Evolutionary conservation across 2,329 filamentous ascomycete species (phyloP).

Genomic region (Claviceps lovelessii): DNA sequence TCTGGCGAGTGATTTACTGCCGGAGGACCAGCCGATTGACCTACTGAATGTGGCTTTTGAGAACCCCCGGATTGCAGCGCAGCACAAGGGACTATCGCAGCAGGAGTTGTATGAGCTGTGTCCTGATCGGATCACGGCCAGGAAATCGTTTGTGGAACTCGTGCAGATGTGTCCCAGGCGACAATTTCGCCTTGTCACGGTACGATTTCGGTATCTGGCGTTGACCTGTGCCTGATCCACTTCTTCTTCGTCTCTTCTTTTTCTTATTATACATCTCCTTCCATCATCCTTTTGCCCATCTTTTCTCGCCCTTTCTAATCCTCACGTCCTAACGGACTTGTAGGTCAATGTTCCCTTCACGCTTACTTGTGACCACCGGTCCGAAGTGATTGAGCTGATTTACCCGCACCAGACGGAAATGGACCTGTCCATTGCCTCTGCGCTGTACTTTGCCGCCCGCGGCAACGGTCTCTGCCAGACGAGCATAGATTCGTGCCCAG

Average conservation of each 20-base stretch:
- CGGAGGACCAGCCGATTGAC: slow-evolving; percentile 56
- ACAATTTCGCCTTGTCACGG: slow-evolving; percentile 68
- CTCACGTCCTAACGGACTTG: neutral
- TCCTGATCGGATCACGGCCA: slow-evolving; percentile 78
- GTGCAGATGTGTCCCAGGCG: slow-evolving; percentile 51
- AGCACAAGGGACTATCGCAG: slow-evolving; percentile 24
- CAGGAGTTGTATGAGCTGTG: slow-evolving; percentile 59
- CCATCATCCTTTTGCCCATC: too few species aligned
- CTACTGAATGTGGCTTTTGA: slow-evolving; percentile 94
- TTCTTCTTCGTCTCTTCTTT: neutral
- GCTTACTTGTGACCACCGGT: slow-evolving; percentile 55
- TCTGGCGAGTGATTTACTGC: slow-evolving; percentile 62
- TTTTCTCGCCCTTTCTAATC: too few species aligned
- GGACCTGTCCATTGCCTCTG: slow-evolving; percentile 88
- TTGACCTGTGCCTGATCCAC: too few species aligned
- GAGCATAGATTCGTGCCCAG: slow-evolving; percentile 10
- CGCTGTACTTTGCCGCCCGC: slow-evolving; percentile 86
- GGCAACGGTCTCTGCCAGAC: slow-evolving; percentile 42
- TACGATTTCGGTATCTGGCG: slow-evolving; percentile 20
- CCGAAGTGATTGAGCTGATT: slow-evolving; percentile 62
- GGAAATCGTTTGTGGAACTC: slow-evolving; percentile 67
- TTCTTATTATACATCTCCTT: too few species aligned
- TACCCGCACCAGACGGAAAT: slow-evolving; percentile 94
- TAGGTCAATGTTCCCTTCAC: slow-evolving; percentile 68
- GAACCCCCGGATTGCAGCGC: slow-evolving; percentile 61